Base-by-base conservation (phyloP, 1,284 basidiomycete species). In the Ceratorhiza oryzae-sativae region DNA sequence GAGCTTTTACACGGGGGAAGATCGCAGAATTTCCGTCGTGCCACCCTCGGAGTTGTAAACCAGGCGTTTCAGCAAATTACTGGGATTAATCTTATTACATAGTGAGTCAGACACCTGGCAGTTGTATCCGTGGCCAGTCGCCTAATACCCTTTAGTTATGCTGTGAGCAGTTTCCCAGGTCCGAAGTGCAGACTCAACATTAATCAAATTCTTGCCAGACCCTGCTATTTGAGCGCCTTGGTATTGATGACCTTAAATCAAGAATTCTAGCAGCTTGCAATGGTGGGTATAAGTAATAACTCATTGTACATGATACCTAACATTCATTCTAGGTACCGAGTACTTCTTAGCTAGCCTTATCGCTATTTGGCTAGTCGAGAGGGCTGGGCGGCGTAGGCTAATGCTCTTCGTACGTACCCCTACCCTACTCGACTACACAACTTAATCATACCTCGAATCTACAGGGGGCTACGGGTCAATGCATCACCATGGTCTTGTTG, bases 11-110 rank as follows among this genome's bases (percentile, higher is more conserved):
- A 85, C 5, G 82, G 83, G 42, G 88, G 88, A 0, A 85, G 84
- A 15, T 82, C 82, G 39, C 89, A 90, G 77, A 90, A 90, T 79
- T 87, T 90, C 79, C 82, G 88, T 70, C 83, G 89, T 46, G 84
- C 86, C 12, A 79, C 82, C 61, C 79, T 91, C 23, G 90, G 85
- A 4, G 80, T 90, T 68, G 81, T 86, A 61, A 84, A 85, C 58
- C 90, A 91, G 75, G 87, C 87, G 76, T 90, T 91, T 80, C 88
- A 91, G 78, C 90, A 91, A 77, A 86, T 90, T 32, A 86, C 86
- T 15, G 85, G 84, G 36, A 86, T 86, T 76, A 91, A 91, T 75
- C 74, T 90, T 12, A 87, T 91, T 75, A 90, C 88, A 10, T 90
- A 90, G 80, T 88, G 80, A 68, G 84, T 82, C 10, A 39, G 81